Conservation (phyloP, 2,329 filamentous ascomycete species). For the Orbilia oligospora region DNA sequence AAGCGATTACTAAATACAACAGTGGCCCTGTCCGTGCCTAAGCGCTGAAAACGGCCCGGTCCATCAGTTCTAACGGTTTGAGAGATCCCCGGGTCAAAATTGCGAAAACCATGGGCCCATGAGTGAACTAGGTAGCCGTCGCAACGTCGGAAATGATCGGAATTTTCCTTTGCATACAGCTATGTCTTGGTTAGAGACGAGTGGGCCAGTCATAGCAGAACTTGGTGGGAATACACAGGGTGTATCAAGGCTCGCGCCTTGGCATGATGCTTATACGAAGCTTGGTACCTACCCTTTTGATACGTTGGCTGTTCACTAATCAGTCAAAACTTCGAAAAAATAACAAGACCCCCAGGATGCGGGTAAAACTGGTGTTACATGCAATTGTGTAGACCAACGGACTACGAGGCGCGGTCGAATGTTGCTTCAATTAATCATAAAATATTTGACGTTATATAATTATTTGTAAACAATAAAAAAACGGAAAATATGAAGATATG, state of each 20-base stretch:
- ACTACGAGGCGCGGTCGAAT: neutral
- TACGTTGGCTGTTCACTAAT: neutral
- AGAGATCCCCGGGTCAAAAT: conserved; percentile 4
- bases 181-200: neutral
- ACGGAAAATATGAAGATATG: neutral
- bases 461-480: neutral
- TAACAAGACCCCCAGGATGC: neutral
- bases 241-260: conserved; percentile 14
- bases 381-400: neutral
- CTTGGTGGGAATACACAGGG: conserved; percentile 5
- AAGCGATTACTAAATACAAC: neutral
- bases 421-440: neutral
- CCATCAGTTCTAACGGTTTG: neutral
- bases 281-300: conserved; percentile 16
- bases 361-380: conserved; percentile 8
- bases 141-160: conserved; percentile 7
- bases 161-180: neutral
- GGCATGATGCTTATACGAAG: conserved; percentile 18
- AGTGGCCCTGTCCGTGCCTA: neutral
- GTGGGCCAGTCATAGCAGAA: neutral
- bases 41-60: neutral
- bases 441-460: neutral
- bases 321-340: conserved; percentile 8
- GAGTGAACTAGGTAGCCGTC: conserved; percentile 5
- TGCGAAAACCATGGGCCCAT: conserved; percentile 18